Evolutionary conservation across 2,329 filamentous ascomycete genomes (phyloP).

Genomic region (Fusarium sp.): DNA sequence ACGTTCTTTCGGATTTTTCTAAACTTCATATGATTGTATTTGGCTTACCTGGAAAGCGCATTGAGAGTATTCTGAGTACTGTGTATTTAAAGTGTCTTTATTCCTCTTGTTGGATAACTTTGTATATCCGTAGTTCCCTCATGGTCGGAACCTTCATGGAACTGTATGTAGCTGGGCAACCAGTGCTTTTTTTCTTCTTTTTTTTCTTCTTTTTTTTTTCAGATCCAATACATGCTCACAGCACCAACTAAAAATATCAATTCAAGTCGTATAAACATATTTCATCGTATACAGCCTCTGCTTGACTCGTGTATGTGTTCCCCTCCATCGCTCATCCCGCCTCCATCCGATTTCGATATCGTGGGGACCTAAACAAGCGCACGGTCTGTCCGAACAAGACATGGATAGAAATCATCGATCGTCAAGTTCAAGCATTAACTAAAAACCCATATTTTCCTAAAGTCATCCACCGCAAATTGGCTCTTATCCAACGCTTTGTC

Average conservation of each 20-base stretch:
- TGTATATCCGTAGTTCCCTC: too few species aligned
- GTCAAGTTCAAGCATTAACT: neutral
- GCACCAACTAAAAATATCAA: too few species aligned
- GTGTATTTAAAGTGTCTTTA: neutral
- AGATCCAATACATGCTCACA: neutral
- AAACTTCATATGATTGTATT: too few species aligned
- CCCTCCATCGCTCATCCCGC: conserved; percentile 11
- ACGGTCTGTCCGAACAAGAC: conserved; percentile 14
- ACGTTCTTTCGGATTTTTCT: too few species aligned
- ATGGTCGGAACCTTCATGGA: too few species aligned
- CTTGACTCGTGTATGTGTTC: neutral
- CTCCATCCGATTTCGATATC: neutral
- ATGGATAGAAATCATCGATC: conserved; percentile 3
- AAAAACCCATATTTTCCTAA: neutral
- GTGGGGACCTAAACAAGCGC: neutral
- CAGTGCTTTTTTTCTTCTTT: neutral
- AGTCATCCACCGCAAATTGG: neutral
- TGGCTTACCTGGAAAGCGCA: too few species aligned
- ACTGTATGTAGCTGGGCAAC: conserved; percentile 6
- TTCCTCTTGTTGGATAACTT: too few species aligned
- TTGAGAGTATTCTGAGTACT: too few species aligned
- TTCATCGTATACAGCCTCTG: too few species aligned
- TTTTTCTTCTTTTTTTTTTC: neutral
- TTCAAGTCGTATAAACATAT: too few species aligned
- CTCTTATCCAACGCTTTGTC: neutral